These are phyloP conservation scores for Beauveria australis DNA, from an alignment of 2,329 filamentous ascomycete species.

Conservation along the genomic window DNA sequence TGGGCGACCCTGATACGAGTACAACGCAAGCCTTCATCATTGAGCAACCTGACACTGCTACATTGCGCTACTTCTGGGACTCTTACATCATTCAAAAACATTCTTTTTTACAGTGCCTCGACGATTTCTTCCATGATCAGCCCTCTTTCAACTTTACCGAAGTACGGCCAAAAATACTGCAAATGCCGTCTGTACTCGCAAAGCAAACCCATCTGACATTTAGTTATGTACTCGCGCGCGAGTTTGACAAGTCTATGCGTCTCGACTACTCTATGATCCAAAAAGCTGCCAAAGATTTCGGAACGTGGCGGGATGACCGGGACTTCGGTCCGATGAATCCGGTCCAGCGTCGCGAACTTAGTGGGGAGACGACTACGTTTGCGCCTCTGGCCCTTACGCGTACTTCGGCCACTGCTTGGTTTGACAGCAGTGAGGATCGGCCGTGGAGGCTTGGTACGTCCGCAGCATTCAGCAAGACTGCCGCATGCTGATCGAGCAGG, in stretches of 20 bases:
- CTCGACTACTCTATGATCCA: slow-evolving; percentile 9
- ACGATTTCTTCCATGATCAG: slow-evolving; percentile 10
- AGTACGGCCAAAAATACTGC: background rate
- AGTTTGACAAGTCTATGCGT: slow-evolving; percentile 9
- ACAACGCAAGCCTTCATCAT: slow-evolving; percentile 3
- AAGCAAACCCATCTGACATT: slow-evolving; percentile 7
- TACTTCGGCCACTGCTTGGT: slow-evolving; percentile 9
- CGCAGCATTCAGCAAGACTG: background rate
- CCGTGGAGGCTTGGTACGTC: slow-evolving; percentile 9
- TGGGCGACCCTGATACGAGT: background rate
- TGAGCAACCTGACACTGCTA: slow-evolving; percentile 4
- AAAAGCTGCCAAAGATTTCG: slow-evolving; percentile 3
- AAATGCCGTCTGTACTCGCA: slow-evolving; percentile 7
- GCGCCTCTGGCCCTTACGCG: slow-evolving; percentile 7
- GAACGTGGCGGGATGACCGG: slow-evolving; percentile 10
- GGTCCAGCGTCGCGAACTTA: slow-evolving; percentile 7
- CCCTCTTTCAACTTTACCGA: slow-evolving; percentile 11
- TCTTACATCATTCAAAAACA: background rate
- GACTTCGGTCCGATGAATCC: slow-evolving; percentile 13
- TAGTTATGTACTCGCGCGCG: slow-evolving; percentile 6
- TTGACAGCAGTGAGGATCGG: slow-evolving; percentile 1
- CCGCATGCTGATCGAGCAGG: background rate
- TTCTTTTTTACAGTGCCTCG: slow-evolving; percentile 7
- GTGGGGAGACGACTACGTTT: slow-evolving; percentile 6
- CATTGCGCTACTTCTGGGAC: slow-evolving; percentile 1